Evolutionary conservation across 73 alveolate species (phyloP), one percentile per base, ranked within the genome.

Genomic region (Paramecium biaurelia): DNA sequence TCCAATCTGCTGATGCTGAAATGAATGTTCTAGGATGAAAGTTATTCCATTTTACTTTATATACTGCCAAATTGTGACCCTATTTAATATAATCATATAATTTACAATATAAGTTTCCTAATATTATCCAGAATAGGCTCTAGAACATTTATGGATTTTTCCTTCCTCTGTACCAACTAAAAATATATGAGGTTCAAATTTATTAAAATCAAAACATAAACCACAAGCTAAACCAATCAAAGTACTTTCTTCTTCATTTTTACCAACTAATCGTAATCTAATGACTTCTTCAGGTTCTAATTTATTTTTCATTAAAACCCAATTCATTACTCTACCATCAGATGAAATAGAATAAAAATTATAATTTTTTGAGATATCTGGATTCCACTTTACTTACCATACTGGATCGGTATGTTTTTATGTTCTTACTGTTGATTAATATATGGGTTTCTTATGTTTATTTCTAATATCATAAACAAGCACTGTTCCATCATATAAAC

Each of bases 101-200:
- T 18, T 4, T 63, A 63, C 84, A 58, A 43, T 98, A 70, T 95
- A 97, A 58, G 98, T 95, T 92, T 94, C 98, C 32, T 97, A 93
- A 70, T 98, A 96, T 92, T 97, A 97, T 43, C 99, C 99, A 85
- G 99, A 96, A 86, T 98, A 98, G 18, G 99, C 98, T 86, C 99
- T 98, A 38, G 99, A 98, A 95, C 99, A 99, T 92, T 98, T 97
- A 93, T 99, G 99, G 84, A 99, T 98, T 82, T 97, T 98, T 2
- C 99, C 99, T 95, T 99, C 99, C 92, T 99, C 99, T n/a, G 99
- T 99, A 67, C 99, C 99, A 37, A 99, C 99, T 70, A 99, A 93
- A 96, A 99, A 99, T 56, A 98, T 97, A 92, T 98, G 99, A 34
- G 97, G 99, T 76, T 96, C 92, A 95, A 95, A 98, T 92, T 97